Percentiles rank a stretch among this genome's conserved stretches.
These are phyloP conservation scores for Porphyra umbilicalis DNA, from an alignment of 31 red algal species.

Conservation along the genomic window DNA sequence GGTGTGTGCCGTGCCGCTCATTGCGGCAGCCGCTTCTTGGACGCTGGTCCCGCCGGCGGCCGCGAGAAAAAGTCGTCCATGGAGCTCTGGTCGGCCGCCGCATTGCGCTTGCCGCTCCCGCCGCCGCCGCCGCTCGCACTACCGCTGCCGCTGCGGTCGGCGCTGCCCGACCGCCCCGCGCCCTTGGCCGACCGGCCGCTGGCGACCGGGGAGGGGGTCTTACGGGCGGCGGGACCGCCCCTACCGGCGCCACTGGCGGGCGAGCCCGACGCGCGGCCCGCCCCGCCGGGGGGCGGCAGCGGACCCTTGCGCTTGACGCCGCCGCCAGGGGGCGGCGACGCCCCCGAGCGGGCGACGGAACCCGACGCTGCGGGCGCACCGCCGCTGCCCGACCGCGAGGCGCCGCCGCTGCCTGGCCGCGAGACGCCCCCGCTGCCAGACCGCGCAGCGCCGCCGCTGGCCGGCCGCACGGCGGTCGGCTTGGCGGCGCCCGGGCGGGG, in stretches of 20 bases:
- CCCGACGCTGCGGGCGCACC: too few species aligned
- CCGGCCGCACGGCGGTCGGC: background rate
- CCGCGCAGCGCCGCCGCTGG: too few species aligned
- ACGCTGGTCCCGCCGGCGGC: background rate
- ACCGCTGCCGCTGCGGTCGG: background rate
- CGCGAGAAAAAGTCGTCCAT: background rate
- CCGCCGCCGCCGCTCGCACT: background rate
- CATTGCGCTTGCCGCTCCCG: background rate
- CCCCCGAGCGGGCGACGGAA: too few species aligned
- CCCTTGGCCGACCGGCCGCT: background rate
- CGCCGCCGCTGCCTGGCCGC: too few species aligned
- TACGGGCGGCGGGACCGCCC: background rate
- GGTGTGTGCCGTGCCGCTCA: background rate
- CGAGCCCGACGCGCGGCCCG: background rate
- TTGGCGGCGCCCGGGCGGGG: background rate
- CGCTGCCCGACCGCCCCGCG: background rate
- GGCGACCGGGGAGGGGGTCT: background rate
- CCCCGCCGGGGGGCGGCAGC: background rate
- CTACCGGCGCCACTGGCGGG: background rate
- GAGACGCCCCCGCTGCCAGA: too few species aligned
- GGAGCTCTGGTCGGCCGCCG: background rate
- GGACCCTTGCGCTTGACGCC: background rate
- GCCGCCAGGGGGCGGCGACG: too few species aligned
- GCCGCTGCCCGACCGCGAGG: too few species aligned
- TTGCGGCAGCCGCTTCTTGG: background rate